Evolutionary conservation across 2,329 filamentous ascomycete species (phyloP).

Genomic region (Aspergillus proliferans): DNA sequence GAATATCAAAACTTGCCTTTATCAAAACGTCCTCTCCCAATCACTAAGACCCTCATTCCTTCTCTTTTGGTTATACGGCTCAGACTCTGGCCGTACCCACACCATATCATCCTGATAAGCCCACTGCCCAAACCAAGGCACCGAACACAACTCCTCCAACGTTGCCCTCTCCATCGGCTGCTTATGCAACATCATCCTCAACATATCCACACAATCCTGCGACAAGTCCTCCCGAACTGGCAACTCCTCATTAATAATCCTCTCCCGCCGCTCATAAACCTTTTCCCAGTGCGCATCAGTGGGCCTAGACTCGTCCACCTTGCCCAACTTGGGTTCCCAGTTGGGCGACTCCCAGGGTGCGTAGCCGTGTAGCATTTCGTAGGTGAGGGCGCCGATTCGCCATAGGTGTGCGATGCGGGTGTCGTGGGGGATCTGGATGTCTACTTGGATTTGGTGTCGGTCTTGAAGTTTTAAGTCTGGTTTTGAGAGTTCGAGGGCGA

Average conservation of each 20-base stretch:
- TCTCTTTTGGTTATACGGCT: neutral
- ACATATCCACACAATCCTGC: slow-evolving; percentile 26
- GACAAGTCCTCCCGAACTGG: slow-evolving; percentile 20
- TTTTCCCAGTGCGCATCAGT: neutral
- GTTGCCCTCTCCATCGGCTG: slow-evolving; percentile 17
- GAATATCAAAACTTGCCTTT: too few species aligned
- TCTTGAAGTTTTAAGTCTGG: neutral
- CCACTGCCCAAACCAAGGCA: slow-evolving; percentile 23
- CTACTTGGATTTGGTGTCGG: neutral
- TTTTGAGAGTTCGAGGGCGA: slow-evolving; percentile 12
- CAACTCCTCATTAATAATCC: slow-evolving; percentile 22
- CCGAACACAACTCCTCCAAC: slow-evolving; percentile 15
- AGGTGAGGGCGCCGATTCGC: slow-evolving; percentile 22
- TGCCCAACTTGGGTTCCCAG: slow-evolving; percentile 3
- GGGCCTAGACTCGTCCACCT: neutral
- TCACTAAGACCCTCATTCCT: neutral
- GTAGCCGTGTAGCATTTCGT: slow-evolving; percentile 27
- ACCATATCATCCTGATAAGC: slow-evolving; percentile 1
- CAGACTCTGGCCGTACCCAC: neutral
- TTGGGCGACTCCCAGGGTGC: slow-evolving; percentile 25
- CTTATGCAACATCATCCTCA: slow-evolving; percentile 19
- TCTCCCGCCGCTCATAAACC: slow-evolving; percentile 10
- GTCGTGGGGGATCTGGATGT: slow-evolving; percentile 11
- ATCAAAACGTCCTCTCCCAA: neutral
- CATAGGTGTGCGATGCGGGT: slow-evolving; percentile 15